Conservation (phyloP, 306 rosid species). For the Clitoria ternatea region DNA sequence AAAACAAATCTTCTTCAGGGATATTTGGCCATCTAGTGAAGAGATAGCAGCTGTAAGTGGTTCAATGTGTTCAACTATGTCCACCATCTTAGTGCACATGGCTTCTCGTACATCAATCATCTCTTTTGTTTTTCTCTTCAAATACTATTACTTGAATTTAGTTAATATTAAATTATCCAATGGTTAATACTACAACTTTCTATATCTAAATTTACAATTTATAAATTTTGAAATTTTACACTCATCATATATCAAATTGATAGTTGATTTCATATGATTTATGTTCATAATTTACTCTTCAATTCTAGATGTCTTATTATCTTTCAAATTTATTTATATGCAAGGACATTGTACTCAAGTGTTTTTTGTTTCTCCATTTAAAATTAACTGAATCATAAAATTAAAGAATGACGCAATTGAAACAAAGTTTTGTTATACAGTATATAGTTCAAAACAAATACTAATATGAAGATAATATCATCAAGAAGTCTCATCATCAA, state of each 20-base stretch:
- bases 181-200: neutral
- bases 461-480: no score
- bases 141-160: neutral
- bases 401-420: no score
- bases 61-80: slow-evolving; percentile 14
- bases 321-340: neutral
- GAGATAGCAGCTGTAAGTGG: slow-evolving; percentile 73
- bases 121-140: neutral
- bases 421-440: neutral
- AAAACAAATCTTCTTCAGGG: slow-evolving; percentile 64
- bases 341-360: no score
- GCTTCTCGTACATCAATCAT: neutral
- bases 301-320: neutral
- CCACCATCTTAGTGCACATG: no score
- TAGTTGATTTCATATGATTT: neutral
- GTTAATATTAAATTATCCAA: neutral
- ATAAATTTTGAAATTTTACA: neutral
- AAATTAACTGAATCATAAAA: no score
- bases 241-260: neutral
- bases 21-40: slow-evolving; percentile 88
- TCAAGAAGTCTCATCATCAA: neutral
- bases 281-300: neutral
- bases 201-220: neutral
- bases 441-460: neutral
- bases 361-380: no score